phyloP scores from a whole-genome alignment of 2,329 filamentous ascomycete species.

The Zarea fungicola region DNA sequence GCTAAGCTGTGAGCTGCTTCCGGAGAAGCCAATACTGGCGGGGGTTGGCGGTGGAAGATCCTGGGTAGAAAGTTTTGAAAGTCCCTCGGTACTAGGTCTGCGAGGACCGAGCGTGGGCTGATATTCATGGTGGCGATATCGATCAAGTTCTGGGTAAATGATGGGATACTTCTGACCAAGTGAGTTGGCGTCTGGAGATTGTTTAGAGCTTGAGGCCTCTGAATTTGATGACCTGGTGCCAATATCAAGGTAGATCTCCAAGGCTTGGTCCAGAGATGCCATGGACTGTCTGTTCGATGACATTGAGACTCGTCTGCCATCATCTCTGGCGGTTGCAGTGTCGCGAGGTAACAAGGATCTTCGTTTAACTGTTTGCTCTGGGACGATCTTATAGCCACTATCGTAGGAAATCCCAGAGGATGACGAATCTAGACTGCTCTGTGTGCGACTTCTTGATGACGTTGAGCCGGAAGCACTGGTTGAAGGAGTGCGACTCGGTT shows the following conservation, averaged over 20 bases:
- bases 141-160: conserved; percentile 57
- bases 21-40: conserved; percentile 47
- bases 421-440: conserved; percentile 29
- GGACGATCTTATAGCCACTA: conserved; percentile 27
- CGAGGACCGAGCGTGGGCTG: conserved; percentile 28
- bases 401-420: conserved; percentile 31
- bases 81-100: conserved; percentile 37
- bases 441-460: conserved; percentile 28
- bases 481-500: conserved; percentile 39
- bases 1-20: conserved; percentile 50
- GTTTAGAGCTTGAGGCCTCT: conserved; percentile 36
- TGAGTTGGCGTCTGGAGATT: conserved; percentile 36
- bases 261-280: conserved; percentile 6
- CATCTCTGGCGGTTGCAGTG: conserved; percentile 25
- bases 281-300: conserved; percentile 5
- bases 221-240: conserved; percentile 33
- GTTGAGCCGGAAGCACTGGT: conserved; percentile 29
- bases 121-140: conserved; percentile 47
- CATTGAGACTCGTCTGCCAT: conserved; percentile 12
- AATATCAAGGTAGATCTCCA: conserved; percentile 20
- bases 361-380: conserved; percentile 43
- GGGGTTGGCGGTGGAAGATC: conserved; percentile 63
- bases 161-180: conserved; percentile 36
- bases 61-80: conserved; percentile 56
- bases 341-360: conserved; percentile 43